These are phyloP conservation scores for Trichoderma aggressivum DNA, from an alignment of 2,329 filamentous ascomycete genomes.

Conservation along the genomic window DNA sequence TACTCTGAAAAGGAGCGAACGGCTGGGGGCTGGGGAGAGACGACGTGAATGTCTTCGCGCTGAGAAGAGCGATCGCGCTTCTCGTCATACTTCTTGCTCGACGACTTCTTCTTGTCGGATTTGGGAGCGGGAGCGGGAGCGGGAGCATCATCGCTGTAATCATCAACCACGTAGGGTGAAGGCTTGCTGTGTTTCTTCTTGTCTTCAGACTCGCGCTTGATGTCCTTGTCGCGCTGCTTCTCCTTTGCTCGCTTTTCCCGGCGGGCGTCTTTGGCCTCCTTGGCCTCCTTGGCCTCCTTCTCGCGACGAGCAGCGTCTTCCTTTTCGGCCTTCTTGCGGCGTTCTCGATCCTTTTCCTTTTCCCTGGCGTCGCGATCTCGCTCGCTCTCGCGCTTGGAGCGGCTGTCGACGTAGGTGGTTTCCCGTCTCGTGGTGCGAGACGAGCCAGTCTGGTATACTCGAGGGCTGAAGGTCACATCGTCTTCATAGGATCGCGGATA, in stretches of 20 bases:
- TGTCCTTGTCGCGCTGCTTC: conserved; percentile 39
- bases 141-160: conserved; percentile 31
- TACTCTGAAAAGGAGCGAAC: conserved; percentile 13
- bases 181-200: conserved; percentile 35
- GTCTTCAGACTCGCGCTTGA: conserved; percentile 36
- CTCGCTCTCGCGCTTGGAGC: conserved; percentile 42
- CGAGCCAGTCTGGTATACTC: conserved; percentile 42
- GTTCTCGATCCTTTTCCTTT: conserved; percentile 29
- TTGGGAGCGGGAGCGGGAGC: conserved; percentile 22
- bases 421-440: conserved; percentile 41
- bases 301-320: conserved; percentile 28
- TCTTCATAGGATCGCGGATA: conserved; percentile 47
- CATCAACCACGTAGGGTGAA: conserved; percentile 33
- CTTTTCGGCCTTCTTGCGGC: conserved; percentile 21
- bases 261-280: conserved; percentile 31
- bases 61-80: conserved; percentile 35
- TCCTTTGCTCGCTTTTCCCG: conserved; percentile 36
- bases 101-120: conserved; percentile 37
- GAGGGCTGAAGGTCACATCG: conserved; percentile 37
- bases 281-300: conserved; percentile 27
- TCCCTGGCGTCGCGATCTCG: conserved; percentile 37
- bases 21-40: conserved; percentile 15
- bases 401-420: conserved; percentile 46
- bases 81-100: conserved; percentile 39
- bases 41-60: conserved; percentile 31